phyloP scores from a whole-genome alignment of 345 rosid genomes.

The Carallia brachiata region DNA sequence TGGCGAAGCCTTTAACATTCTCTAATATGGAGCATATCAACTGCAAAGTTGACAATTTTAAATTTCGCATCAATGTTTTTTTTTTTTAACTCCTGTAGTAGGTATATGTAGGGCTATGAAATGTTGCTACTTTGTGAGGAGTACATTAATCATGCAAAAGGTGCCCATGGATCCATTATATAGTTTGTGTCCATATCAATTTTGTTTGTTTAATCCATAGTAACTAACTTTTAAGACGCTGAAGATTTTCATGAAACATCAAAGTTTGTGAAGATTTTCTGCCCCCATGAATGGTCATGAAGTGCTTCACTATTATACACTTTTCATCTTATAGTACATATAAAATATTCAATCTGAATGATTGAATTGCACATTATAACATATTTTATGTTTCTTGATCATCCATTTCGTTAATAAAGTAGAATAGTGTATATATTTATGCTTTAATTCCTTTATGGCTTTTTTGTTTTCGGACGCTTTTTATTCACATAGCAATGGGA shows the following conservation, averaged over 20 bases:
- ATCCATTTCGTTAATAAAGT: conserved; percentile 8
- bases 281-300: conserved; percentile 27
- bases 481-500: not conserved
- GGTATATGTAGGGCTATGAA: not conserved
- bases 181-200: not conserved
- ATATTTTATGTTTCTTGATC: conserved; percentile 35
- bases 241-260: conserved; percentile 1
- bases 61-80: no score
- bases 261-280: conserved; percentile 35
- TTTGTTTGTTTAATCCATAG: conserved; percentile 22
- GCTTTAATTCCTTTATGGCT: conserved; percentile 17
- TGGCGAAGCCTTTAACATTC: not conserved
- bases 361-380: conserved; percentile 23
- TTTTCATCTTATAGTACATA: conserved; percentile 15
- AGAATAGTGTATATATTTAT: not conserved
- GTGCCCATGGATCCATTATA: conserved; percentile 7
- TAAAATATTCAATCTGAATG: conserved; percentile 17
- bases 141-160: conserved; percentile 1
- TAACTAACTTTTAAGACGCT: conserved; percentile 20
- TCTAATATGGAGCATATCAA: not conserved
- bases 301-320: conserved; percentile 17
- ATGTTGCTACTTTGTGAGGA: not conserved
- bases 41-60: not conserved
- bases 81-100: not conserved
- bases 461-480: not conserved